Base-by-base conservation (phyloP, 1,284 basidiomycete species). In the Trichosporon sp. region DNA sequence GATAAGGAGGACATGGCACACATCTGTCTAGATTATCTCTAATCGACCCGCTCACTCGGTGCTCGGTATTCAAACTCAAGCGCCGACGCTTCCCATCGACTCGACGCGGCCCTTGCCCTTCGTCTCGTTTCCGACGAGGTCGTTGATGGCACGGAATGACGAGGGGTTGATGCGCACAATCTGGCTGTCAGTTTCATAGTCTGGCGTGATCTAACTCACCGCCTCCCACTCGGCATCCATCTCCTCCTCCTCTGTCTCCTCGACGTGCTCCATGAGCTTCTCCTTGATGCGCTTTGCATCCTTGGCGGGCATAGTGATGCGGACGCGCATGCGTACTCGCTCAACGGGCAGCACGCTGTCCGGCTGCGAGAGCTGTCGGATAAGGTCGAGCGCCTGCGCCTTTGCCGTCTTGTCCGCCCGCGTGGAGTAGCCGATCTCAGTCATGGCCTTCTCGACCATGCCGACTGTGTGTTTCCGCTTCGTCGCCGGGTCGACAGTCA, bases 401-500 rank as follows among this genome's bases (percentile, higher is more conserved):
- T 99, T 99, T 19, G 94, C 94, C 56, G 86, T 90, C 83, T 96
- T 96, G 65, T 88, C 88, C 29, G 86, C 85, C 74, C 92, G 91
- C 37, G 96, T 89, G 70, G 90, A 94, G 80, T 90, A 96, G 11
- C 95, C 94, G 6, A 92, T 88, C 77, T 98, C 95, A 25, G 87
- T 83, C 92, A 99, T 95, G 0, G 94, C 95, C 81, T 98, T 99
- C 76, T 99, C 96, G 67, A 99, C 92, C 84, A 99, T 93, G 21
- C 91, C 90, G 54, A 95, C 92, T 1, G 94, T 90, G 78, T 97
- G 95, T 4, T 94, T 93, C 25, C 88, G 84, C 74, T 93, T 88
- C 3, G 92, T 95, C 3, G 84, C 81, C 1, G 95, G 96, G 74
- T 99, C 95, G 34, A 98, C 93, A 65, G 91, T 96, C 83, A 94